Conservation (phyloP, 2,329 filamentous ascomycete species). For the Trichoderma guizhouense region DNA sequence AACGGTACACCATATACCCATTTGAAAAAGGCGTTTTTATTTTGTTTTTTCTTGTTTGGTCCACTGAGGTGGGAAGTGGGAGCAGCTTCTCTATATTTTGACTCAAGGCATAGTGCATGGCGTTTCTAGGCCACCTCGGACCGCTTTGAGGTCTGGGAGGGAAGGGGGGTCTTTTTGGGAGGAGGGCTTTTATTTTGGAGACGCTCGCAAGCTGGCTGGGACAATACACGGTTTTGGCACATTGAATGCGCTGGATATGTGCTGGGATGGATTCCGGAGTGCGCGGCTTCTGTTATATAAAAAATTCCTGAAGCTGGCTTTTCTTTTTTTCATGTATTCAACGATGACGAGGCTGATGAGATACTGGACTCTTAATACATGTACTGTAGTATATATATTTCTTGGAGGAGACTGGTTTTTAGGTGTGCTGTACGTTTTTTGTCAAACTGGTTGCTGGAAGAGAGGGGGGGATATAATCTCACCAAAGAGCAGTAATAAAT, state of each 20-base stretch:
- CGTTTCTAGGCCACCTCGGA: constrained; percentile 20
- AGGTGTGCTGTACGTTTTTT: neutral
- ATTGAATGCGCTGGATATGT: neutral
- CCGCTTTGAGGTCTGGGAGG: constrained; percentile 3
- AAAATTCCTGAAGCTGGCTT: neutral
- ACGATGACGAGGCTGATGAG: constrained; percentile 16
- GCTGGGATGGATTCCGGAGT: neutral
- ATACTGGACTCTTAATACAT: constrained; percentile 13
- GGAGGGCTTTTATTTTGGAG: constrained; percentile 11
- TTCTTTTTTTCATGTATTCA: constrained; percentile 11
- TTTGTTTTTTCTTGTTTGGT: neutral
- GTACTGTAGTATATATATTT: constrained; percentile 15
- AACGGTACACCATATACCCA: constrained; percentile 17
- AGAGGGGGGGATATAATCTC: neutral
- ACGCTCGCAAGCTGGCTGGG: neutral
- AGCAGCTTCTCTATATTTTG: constrained; percentile 13
- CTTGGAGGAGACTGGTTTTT: neutral
- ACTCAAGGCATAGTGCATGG: constrained; percentile 18
- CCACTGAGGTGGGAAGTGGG: neutral
- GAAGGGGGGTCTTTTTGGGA: neutral
- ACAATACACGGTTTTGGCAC: neutral
- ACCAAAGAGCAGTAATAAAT: neutral
- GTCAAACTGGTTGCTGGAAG: neutral
- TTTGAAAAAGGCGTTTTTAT: constrained; percentile 16
- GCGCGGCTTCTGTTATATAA: neutral